Base-by-base conservation (phyloP, 2,329 filamentous ascomycete genomes). In the Achaetomium macrosporum region DNA sequence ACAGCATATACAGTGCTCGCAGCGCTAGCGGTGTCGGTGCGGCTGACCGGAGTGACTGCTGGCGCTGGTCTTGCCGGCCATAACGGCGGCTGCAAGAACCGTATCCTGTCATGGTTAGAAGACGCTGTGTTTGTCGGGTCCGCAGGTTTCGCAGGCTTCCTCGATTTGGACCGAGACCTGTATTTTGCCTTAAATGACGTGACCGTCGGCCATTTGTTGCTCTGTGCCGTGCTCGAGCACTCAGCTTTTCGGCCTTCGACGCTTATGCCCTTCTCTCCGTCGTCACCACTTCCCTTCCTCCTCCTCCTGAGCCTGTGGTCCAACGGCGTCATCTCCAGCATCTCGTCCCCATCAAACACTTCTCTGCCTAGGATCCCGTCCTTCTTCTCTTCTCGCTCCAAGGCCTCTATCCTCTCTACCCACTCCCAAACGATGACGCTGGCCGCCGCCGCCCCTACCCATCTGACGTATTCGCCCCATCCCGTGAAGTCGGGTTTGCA, bases 401-500 rank as follows among this genome's bases (percentile, higher is more conserved):
- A 70, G 0, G 90, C 89, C 68, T 96, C 91, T 45, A 96, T 96
- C 25, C 91, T 81, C 69, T 96, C 91, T 3, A 96, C 91, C 91
- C 91, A 96, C 69, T 96, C 91, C 91, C 91, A 96, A 2, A 96
- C 91, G 19, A 96, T 88, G n/a, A 96, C 91, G 70, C 90, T 95
- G 29, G 91, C 91, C 1, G 90, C 90, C 0, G 91, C 90, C 1
- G 90, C 90, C 44, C 91, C 91, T n/a, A 96, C 91, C 91, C 91
- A 96, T 63, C 90, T 79, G 42, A 96, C 91, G 65, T 96, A 96
- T 65, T 95, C 91, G 65, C 91, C 91, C 91, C 91, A 96, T 9
- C 87, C 89, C 37, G 88, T 88, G 56, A 96, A 85, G 56, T 89
- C 84, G 25, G 89, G 86, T 63, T 92, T 85, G 9, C 86, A 85